Conservation (phyloP, 768 basidiomycete species). For the Pulveroboletus sp. region DNA sequence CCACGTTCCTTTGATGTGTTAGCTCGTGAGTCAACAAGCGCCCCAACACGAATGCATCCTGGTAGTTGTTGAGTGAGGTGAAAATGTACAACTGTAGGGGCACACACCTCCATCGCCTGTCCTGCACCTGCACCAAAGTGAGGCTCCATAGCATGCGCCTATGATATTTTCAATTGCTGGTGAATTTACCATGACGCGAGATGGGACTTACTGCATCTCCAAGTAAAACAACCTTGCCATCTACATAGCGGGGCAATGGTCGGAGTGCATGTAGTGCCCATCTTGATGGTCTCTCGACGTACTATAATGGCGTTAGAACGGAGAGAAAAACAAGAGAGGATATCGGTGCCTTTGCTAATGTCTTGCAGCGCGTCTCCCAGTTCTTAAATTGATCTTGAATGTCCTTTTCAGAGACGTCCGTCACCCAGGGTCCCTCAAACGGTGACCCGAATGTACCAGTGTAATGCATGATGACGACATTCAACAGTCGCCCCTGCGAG, state of each 20-base stretch:
- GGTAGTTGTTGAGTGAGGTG: neutral
- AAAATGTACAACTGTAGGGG: neutral
- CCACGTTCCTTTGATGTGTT: slow-evolving; percentile 22
- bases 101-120: slow-evolving; percentile 47
- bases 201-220: slow-evolving; percentile 45
- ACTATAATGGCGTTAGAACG: slow-evolving; percentile 21
- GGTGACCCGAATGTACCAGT: slow-evolving; percentile 27
- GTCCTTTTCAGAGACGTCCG: slow-evolving; percentile 31
- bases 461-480: slow-evolving; percentile 32
- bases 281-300: slow-evolving; percentile 34
- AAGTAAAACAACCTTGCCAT: slow-evolving; percentile 40
- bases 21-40: slow-evolving; percentile 23
- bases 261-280: slow-evolving; percentile 47
- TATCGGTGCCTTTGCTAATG: slow-evolving; percentile 12
- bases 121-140: slow-evolving; percentile 49
- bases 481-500: slow-evolving; percentile 35
- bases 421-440: slow-evolving; percentile 31
- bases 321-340: no score
- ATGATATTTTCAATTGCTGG: slow-evolving; percentile 1
- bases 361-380: slow-evolving; percentile 17
- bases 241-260: slow-evolving; percentile 38
- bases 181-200: neutral
- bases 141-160: slow-evolving; percentile 48
- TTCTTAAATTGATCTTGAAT: slow-evolving; percentile 27
- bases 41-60: slow-evolving; percentile 33